Base-by-base conservation (phyloP, 495 filamentous ascomycete species). In the Penicillium antarcticum region DNA sequence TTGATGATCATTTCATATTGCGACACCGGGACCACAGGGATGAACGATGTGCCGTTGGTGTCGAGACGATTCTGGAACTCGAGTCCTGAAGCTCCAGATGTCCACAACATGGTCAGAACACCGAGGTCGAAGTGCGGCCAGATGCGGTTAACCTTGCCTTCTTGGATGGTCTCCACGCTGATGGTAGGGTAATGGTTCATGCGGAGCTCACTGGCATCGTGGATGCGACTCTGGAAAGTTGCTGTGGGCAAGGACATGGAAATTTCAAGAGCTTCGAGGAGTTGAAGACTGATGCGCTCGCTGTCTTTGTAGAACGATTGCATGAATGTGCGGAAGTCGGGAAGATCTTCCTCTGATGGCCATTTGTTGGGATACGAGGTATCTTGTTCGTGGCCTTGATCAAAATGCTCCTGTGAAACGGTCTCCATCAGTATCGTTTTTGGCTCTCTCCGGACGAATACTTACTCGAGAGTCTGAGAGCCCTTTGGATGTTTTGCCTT, bases 1-100 rank as follows among this genome's bases (percentile, higher is more conserved):
- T 79, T 80, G 55, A 81, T 69, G 13, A 80, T 52, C 0, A 53
- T 23, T 40, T 74, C 57, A 13, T 71, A 61, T 21, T 71, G 65
- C 17, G 58, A 56, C 13, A 23, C 35, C 10, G 37, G 38, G 13
- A 37, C 24, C 26, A 53, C 42, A 5, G 51, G 51, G 21, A 53
- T 41, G 43, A 53, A 53, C 29, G 51, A 41, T 12, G 23, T 24
- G 5, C 36, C 36, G 26, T 53, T 48, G 18, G 17, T 53, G n/a
- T n/a, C n/a, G n/a, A n/a, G n/a, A 16, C 51, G 44, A 40, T 72
- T 61, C 40, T 73, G 54, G 39, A 68, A 39, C 39, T 76, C 68
- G 0, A 76, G 56, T 1, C 72, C 72, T 1, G 68, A 57, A 2
- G 62, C 55, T 1, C 9, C 24, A 37, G 73, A 68, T 36, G 70